Conservation (phyloP, 352 stramenopile species). For the Globisporangium paroecandrum region DNA sequence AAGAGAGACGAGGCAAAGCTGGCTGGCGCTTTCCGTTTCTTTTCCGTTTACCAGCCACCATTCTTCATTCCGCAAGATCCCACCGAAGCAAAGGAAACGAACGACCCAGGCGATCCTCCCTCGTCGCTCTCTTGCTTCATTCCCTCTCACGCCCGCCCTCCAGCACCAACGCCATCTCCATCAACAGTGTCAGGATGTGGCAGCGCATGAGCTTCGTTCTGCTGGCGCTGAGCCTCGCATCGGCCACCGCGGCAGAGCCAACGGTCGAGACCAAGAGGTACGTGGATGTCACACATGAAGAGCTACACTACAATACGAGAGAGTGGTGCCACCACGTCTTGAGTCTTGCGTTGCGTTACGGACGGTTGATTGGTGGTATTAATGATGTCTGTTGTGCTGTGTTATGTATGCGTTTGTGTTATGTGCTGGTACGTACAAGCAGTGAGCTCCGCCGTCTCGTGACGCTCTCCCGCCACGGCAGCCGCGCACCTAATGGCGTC, state of each 20-base stretch:
- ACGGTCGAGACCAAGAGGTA: slow-evolving; percentile 5
- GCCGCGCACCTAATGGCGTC: slow-evolving; percentile 70
- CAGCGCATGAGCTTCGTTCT: slow-evolving; percentile 11
- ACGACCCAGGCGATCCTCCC: neutral
- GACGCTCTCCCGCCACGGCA: slow-evolving; percentile 78
- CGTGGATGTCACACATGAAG: neutral
- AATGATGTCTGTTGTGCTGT: neutral
- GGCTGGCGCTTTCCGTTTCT: slow-evolving; percentile 2
- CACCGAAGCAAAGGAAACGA: neutral
- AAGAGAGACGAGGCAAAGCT: slow-evolving; percentile 3
- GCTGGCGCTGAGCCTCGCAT: slow-evolving; percentile 4
- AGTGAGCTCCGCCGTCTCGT: slow-evolving; percentile 74
- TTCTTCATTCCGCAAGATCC: slow-evolving; percentile 6
- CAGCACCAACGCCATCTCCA: neutral
- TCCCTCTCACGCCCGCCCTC: neutral
- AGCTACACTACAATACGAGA: neutral
- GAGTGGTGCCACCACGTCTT: neutral
- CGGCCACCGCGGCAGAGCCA: neutral
- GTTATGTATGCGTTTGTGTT: neutral
- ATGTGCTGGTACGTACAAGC: neutral
- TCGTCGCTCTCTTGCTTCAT: neutral
- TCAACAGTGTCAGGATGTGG: slow-evolving; percentile 1
- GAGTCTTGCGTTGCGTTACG: too few relatives aligned
- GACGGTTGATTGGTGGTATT: neutral
- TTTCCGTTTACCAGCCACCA: neutral